Percentiles rank a stretch among this genome's conserved stretches.
Conservation (phyloP, 192 early-diverging fungal species). For the Coemansia sp. region DNA sequence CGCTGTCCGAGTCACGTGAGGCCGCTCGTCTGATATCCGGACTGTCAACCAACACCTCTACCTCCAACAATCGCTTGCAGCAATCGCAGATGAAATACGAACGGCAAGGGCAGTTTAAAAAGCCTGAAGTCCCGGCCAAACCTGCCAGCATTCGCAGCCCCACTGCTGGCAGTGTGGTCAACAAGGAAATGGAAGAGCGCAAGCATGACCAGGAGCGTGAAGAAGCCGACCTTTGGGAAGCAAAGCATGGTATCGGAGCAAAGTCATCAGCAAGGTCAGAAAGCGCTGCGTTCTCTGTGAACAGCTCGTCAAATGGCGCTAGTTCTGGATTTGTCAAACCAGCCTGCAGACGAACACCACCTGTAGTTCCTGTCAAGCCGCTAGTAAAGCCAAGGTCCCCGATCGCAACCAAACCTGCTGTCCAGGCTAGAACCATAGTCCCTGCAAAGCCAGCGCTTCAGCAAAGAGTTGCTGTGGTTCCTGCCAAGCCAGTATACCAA, state of each 20-base stretch:
- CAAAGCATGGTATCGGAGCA: constrained; percentile 24
- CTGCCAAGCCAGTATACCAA: background rate
- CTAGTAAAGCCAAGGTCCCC: background rate
- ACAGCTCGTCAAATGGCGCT: background rate
- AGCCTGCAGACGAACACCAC: background rate
- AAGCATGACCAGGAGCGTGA: constrained; percentile 22
- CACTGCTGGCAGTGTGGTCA: background rate
- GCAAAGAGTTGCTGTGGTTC: background rate
- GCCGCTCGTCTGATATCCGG: constrained; percentile 1
- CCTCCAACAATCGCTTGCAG: background rate
- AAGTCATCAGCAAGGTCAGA: background rate
- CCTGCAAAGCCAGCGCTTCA: background rate
- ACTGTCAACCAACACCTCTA: background rate
- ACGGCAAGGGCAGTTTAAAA: constrained; percentile 1
- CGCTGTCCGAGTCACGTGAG: constrained; percentile 4
- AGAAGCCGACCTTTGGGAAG: constrained; percentile 29
- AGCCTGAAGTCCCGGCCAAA: constrained; percentile 8
- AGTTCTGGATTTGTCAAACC: background rate
- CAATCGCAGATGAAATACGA: constrained; percentile 1
- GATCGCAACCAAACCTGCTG: background rate
- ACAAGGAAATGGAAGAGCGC: constrained; percentile 1
- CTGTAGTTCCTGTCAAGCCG: constrained; percentile 6
- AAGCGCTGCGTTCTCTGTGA: background rate
- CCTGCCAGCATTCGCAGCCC: background rate
- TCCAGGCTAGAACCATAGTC: background rate